These are phyloP conservation scores for Blastocrithidia nonstop DNA, from an alignment of 208 protist genomes.

Conservation along the genomic window DNA sequence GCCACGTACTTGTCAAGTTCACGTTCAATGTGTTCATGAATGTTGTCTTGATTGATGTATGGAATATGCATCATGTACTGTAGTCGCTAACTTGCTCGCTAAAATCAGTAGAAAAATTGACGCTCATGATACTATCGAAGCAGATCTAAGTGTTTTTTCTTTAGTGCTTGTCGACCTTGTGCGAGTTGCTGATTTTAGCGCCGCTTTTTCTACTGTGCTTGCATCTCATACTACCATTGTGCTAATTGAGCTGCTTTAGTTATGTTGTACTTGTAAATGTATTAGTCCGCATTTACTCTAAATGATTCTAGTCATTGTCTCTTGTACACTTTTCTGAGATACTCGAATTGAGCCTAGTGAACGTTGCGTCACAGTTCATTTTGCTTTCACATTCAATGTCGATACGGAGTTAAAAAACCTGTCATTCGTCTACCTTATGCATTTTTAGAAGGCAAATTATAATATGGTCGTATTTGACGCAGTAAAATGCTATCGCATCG, in stretches of 20 bases:
- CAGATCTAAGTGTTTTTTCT: conserved; percentile 84
- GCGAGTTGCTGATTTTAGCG: conserved; percentile 50
- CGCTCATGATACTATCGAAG: conserved; percentile 82
- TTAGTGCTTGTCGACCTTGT: conserved; percentile 63
- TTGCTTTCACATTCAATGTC: conserved; percentile 88
- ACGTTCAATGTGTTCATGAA: conserved; percentile 73
- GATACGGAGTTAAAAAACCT: conserved; percentile 80
- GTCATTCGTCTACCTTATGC: conserved; percentile 76
- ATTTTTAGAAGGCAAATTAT: conserved; percentile 80
- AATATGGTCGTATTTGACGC: conserved; percentile 65
- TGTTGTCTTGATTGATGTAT: conserved; percentile 52
- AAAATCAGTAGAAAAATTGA: conserved; percentile 89
- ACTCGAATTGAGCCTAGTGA: conserved; percentile 86
- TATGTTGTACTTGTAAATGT: conserved; percentile 89
- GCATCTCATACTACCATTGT: conserved; percentile 86
- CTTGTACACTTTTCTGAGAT: conserved; percentile 84
- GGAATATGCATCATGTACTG: conserved; percentile 82
- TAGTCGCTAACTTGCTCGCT: conserved; percentile 79
- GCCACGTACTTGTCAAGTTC: conserved; percentile 83
- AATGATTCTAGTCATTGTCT: conserved; percentile 86
- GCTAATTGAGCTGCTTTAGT: conserved; percentile 80
- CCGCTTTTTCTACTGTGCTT: conserved; percentile 73
- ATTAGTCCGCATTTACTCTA: conserved; percentile 85
- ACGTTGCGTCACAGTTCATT: conserved; percentile 87
- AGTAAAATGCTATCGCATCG: conserved; percentile 8